Base-by-base conservation (phyloP, 2,329 filamentous ascomycete species). In the Monosporascus sp. region DNA sequence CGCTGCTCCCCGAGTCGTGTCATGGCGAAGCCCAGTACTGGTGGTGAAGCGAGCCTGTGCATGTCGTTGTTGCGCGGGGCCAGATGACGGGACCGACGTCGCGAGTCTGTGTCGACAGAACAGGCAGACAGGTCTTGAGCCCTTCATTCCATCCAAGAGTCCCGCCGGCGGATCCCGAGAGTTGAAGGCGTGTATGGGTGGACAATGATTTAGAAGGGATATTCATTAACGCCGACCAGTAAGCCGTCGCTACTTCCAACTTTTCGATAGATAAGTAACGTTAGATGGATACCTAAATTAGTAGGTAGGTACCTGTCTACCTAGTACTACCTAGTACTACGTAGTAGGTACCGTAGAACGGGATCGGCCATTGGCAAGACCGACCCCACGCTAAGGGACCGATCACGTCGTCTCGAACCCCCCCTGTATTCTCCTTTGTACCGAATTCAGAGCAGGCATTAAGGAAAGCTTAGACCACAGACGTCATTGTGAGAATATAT, bases 51-150 rank as follows among this genome's bases (percentile, higher is more conserved):
- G 43, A n/a, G 22, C 43, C 11, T 17, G 43, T 22, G 22, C n/a
- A 7, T n/a, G 43, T 44, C 11, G 22, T 46, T 46, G 43, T 31
- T 14, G 31, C 11, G 31, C 31, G 37, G 52, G 8, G 17, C 59
- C 58, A 22, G 58, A 62, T n/a, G 57, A 63, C 50, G 62, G 60
- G n/a, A 44, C 44, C 48, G 53, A 58, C 37, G 58, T 53, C 55
- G 62, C 61, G 55, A 62, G 55, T 56, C 58, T 53, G 53, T 66
- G 62, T 53, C 66, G 66, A 59, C 66, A 69, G 51, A 67, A 54
- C 53, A 68, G 57, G 53, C 67, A 69, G 48, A 62, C 55, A 48
- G 64, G 50, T 35, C 51, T 62, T 15, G 65, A 56, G 26, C 60
- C 51, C 58, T 55, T 68, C 67, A 69, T 69, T 58, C 57, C 60